Percentiles rank a stretch among this genome's conserved stretches.
These are phyloP conservation scores for Sphagnum contortum DNA, from an alignment of 225 moss, liverwort and hornwort genomes.

Conservation along the genomic window DNA sequence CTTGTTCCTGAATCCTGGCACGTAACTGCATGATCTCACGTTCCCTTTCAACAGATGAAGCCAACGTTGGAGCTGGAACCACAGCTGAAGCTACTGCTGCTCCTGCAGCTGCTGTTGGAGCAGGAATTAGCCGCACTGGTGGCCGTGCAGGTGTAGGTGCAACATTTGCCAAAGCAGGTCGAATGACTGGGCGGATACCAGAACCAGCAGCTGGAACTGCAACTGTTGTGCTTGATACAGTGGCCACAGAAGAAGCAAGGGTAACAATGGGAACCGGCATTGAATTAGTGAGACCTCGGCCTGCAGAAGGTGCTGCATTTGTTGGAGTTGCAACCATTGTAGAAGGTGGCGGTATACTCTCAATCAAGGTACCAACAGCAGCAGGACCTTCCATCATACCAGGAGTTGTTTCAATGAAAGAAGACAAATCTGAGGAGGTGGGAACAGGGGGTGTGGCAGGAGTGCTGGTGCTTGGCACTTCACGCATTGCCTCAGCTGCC, in stretches of 20 bases:
- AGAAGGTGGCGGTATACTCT: neutral
- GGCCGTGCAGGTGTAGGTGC: slow-evolving; percentile 37
- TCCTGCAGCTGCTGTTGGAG: slow-evolving; percentile 22
- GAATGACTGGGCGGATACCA: slow-evolving; percentile 35
- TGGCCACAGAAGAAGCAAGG: no score
- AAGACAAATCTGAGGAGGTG: slow-evolving; percentile 18
- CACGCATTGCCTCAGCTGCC: slow-evolving; percentile 24
- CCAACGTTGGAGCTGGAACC: no score
- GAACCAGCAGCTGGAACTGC: slow-evolving; percentile 27
- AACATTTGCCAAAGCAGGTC: slow-evolving; percentile 28
- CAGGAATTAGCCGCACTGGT: slow-evolving; percentile 37
- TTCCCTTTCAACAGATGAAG: slow-evolving; percentile 19
- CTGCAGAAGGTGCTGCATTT: slow-evolving; percentile 20
- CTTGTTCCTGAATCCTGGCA: slow-evolving; percentile 70
- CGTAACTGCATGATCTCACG: slow-evolving; percentile 58
- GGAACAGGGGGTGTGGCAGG: slow-evolving; percentile 23
- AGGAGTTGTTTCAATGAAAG: slow-evolving; percentile 19
- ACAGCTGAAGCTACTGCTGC: slow-evolving; percentile 8
- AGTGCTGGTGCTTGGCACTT: slow-evolving; percentile 24
- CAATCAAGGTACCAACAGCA: neutral
- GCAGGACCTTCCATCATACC: slow-evolving; percentile 9
- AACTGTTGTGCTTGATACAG: slow-evolving; percentile 13
- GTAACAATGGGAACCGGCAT: no score
- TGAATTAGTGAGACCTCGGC: no score
- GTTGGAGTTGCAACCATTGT: slow-evolving; percentile 27